Evolutionary conservation across 1,139 yeast species (phyloP), one percentile per base, ranked within the genome.

Genomic region (Blastobotrys illinoisensis): DNA sequence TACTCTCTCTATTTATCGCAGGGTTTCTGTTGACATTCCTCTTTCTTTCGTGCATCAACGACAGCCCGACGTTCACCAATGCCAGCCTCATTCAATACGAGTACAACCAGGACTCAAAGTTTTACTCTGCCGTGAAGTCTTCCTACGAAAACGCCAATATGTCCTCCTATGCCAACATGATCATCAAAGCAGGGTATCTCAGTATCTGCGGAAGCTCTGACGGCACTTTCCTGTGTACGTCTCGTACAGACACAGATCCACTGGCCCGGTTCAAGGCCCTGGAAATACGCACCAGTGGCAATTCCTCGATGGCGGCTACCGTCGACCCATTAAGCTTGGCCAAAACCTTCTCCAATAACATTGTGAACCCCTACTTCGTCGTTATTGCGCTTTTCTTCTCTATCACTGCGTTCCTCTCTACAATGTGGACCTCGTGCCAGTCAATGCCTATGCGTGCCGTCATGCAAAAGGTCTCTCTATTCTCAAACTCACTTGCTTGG

Each of bases 281-380:
- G 4, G 47, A 24, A 6, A 6, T 32, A 5, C 5, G 16, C 14
- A 44, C 21, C 40, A 47, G 47, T 21, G 18, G 20, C 5, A 11
- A 24, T 16, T n/a, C 21, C 32, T 11, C 36, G 9, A 43, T 18
- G 6, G 46, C 36, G 2, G 52, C 53, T n/a, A 45, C 47, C 5
- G 54, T 79, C 26, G 76, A 79, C 58, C 66, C 81, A 44, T 64
- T 80, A 9, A 58, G 68, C 0, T 58, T 82, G 16, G 81, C 80
- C 1, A 54, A 64, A 5, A 62, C 68, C 1, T 80, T 81, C 63
- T 71, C 77, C 47, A 67, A 69, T 32, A 67, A 75, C 44, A 74
- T 80, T 4, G 73, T 83, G 49, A 83, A 81, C 62, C 84, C 88
- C 5, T 77, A 77, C 57, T 60, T 84, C 2, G 69, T 85, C 21